phyloP scores from a whole-genome alignment of 495 filamentous ascomycete genomes.

The Halenospora varia region DNA sequence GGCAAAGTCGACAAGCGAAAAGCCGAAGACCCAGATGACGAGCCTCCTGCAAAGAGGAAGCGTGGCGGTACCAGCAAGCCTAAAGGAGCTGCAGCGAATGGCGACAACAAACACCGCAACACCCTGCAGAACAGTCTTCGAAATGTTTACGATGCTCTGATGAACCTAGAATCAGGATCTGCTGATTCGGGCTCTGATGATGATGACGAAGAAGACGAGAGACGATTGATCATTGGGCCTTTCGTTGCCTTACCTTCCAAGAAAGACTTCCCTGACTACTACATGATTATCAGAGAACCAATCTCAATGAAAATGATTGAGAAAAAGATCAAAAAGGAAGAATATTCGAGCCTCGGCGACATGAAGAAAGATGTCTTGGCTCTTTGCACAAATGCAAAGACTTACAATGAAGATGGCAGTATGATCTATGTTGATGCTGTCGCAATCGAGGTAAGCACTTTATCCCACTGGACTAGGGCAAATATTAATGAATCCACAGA shows the following conservation, averaged over 20 bases:
- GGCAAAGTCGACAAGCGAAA: constrained; percentile 74
- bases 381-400: constrained; percentile 85
- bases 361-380: constrained; percentile 78
- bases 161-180: constrained; percentile 73
- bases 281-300: constrained; percentile 82
- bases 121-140: constrained; percentile 72
- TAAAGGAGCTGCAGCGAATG: constrained; percentile 50
- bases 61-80: constrained; percentile 62
- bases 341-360: constrained; percentile 76
- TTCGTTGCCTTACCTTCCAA: constrained; percentile 91
- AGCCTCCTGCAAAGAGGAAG: constrained; percentile 77
- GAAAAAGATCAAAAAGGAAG: constrained; percentile 88
- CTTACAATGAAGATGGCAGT: constrained; percentile 94
- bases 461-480: too few relatives aligned
- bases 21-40: constrained; percentile 77
- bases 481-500: constrained; percentile 44
- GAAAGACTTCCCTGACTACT: constrained; percentile 86
- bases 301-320: constrained; percentile 92
- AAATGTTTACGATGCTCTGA: constrained; percentile 70
- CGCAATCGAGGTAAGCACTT: constrained; percentile 73
- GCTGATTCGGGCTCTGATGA: constrained; percentile 51
- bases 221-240: constrained; percentile 84
- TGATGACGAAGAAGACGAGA: constrained; percentile 40
- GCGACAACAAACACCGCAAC: constrained; percentile 49
- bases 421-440: constrained; percentile 88